A percentile compares a stretch with the other conserved stretches of the same genome.
phyloP scores from a whole-genome alignment of 345 rosid genomes.

The Melaleuca quinquenervia region DNA sequence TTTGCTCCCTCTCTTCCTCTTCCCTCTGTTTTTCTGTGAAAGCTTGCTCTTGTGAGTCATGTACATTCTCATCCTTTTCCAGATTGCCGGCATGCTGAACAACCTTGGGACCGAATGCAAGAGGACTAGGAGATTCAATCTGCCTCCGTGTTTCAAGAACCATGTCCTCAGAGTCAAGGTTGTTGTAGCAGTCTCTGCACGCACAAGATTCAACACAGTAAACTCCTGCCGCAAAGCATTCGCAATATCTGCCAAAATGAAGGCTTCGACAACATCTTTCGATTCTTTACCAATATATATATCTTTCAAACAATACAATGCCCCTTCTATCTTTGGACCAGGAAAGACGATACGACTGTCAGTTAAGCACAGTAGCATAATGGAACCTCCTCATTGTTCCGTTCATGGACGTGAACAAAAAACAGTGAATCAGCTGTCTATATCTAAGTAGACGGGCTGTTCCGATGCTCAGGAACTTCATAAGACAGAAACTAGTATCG shows the following conservation, averaged over 20 bases:
- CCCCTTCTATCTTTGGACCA: not conserved
- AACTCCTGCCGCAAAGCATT: conserved; percentile 79
- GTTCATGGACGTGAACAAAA: not conserved
- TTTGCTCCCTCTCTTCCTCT: too few relatives aligned
- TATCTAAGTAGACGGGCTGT: not conserved
- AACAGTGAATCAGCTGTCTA: not conserved
- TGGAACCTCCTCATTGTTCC: not conserved
- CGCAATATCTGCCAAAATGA: conserved; percentile 46
- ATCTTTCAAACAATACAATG: not conserved
- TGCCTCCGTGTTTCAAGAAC: conserved; percentile 41
- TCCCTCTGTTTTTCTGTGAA: too few relatives aligned
- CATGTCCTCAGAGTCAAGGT: conserved; percentile 34
- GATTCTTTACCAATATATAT: too few relatives aligned
- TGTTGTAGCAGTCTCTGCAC: conserved; percentile 63
- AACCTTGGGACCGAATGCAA: conserved; percentile 82
- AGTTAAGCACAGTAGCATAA: not conserved
- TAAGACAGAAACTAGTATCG: not conserved
- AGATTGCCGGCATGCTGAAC: conserved; percentile 1
- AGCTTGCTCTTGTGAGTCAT: too few relatives aligned
- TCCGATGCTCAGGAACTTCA: not conserved
- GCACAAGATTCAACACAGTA: conserved; percentile 65
- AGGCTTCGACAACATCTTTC: not conserved
- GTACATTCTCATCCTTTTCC: too few relatives aligned
- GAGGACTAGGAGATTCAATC: conserved; percentile 63
- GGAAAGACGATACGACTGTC: not conserved